Conservation (phyloP, 257 asterid genomes). For the Craterostigma plantagineum region DNA sequence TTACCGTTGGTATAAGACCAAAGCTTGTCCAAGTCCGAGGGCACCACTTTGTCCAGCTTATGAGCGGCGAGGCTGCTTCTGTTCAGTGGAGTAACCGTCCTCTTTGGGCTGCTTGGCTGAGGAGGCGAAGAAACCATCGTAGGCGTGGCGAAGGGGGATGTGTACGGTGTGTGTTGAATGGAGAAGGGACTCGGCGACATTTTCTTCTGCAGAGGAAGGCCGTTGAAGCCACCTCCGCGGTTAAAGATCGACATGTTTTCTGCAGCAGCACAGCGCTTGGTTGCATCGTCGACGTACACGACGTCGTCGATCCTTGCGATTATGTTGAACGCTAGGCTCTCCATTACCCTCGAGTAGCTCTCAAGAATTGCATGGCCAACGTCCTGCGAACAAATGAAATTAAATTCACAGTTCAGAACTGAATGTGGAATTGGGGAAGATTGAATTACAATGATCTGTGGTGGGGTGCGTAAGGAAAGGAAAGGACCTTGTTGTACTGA, state of each 20-base stretch:
- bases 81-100: slow-evolving; percentile 33
- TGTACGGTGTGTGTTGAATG: slow-evolving; percentile 72
- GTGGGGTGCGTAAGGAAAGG: background rate
- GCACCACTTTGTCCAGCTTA: slow-evolving; percentile 35
- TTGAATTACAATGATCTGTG: too few relatives aligned
- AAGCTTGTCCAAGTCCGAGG: slow-evolving; percentile 53
- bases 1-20: slow-evolving; percentile 80
- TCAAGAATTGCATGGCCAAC: slow-evolving; percentile 94
- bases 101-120: slow-evolving; percentile 43
- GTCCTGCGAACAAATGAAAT: slow-evolving; percentile 37
- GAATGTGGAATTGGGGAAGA: background rate
- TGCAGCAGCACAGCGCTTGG: slow-evolving; percentile 45
- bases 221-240: slow-evolving; percentile 66
- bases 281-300: slow-evolving; percentile 67
- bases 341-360: slow-evolving; percentile 97
- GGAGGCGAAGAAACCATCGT: slow-evolving; percentile 64
- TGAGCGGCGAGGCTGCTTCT: slow-evolving; percentile 16
- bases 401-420: too few relatives aligned
- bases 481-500: slow-evolving; percentile 89
- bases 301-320: slow-evolving; percentile 93
- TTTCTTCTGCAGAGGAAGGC: slow-evolving; percentile 79
- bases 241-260: slow-evolving; percentile 52
- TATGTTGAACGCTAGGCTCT: slow-evolving; percentile 91
- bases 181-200: slow-evolving; percentile 95
- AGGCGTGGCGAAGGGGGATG: slow-evolving; percentile 94